Evolutionary conservation across 345 rosid species (phyloP).

Genomic region (Linum usitatissimum): DNA sequence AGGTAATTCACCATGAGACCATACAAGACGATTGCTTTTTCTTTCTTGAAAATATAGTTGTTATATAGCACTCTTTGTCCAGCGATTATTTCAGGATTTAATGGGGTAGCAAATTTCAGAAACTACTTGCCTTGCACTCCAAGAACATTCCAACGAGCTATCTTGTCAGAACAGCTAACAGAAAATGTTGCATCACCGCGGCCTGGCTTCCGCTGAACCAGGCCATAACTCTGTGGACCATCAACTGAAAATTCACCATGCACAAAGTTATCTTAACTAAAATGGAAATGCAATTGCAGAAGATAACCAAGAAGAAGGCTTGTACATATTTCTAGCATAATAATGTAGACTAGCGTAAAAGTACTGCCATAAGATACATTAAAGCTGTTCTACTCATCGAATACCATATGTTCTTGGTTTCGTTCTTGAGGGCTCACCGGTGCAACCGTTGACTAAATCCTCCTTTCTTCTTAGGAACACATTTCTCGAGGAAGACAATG

Average conservation of each 20-base stretch:
- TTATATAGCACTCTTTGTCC: background rate
- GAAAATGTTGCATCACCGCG: slow-evolving; percentile 87
- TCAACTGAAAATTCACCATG: slow-evolving; percentile 28
- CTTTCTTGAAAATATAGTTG: background rate
- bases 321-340: background rate
- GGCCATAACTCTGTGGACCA: slow-evolving; percentile 26
- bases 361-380: background rate
- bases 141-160: slow-evolving; percentile 78
- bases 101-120: background rate
- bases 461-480: slow-evolving; percentile 23
- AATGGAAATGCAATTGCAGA: background rate
- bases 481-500: slow-evolving; percentile 22
- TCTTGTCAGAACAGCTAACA: slow-evolving; percentile 88
- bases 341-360: too few species aligned
- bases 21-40: background rate
- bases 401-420: slow-evolving; percentile 11
- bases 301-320: background rate
- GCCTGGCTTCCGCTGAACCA: slow-evolving; percentile 88
- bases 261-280: slow-evolving; percentile 4
- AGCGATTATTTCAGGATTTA: background rate
- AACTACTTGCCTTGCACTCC: slow-evolving; percentile 74
- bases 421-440: slow-evolving; percentile 4
- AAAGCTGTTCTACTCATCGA: slow-evolving; percentile 7
- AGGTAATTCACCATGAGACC: background rate
- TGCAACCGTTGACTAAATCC: slow-evolving; percentile 11